A percentile compares a stretch with the other conserved stretches of the same genome.
Conservation (phyloP, 352 stramenopile species). For the Pythium myriotylum region DNA sequence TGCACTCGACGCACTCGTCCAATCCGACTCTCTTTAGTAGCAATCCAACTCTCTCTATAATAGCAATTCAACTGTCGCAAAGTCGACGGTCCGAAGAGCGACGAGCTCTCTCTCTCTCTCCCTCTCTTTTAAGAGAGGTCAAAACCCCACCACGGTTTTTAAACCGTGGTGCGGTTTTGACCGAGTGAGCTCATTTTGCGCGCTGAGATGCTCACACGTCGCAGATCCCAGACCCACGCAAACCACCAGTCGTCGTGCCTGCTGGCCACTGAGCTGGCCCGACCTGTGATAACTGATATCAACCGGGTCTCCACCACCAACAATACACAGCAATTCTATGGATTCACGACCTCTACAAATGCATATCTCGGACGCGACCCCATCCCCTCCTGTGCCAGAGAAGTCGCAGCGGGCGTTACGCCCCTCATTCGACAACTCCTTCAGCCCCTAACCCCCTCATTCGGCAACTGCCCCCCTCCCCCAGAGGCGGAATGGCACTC, state of each 20-base stretch:
- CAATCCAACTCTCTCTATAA: too few relatives aligned
- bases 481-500: conserved; percentile 19
- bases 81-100: too few relatives aligned
- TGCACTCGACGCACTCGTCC: too few relatives aligned
- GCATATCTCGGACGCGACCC: background rate
- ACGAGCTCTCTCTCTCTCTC: too few relatives aligned
- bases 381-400: conserved; percentile 1
- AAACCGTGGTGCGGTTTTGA: too few relatives aligned
- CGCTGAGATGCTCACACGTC: conserved; percentile 13
- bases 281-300: conserved; percentile 4
- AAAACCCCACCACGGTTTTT: too few relatives aligned
- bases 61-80: too few relatives aligned
- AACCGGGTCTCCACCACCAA: conserved; percentile 2
- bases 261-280: background rate
- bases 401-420: background rate
- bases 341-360: background rate
- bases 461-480: background rate
- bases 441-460: background rate
- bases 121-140: too few relatives aligned
- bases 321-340: background rate
- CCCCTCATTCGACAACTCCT: conserved; percentile 2
- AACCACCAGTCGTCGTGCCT: conserved; percentile 14
- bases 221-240: conserved; percentile 15
- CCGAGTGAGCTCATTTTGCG: too few relatives aligned
- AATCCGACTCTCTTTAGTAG: too few relatives aligned